Percentiles rank a stretch among this genome's conserved stretches.
These are phyloP conservation scores for Delonix regia DNA, from an alignment of 306 rosid genomes.

Conservation along the genomic window DNA sequence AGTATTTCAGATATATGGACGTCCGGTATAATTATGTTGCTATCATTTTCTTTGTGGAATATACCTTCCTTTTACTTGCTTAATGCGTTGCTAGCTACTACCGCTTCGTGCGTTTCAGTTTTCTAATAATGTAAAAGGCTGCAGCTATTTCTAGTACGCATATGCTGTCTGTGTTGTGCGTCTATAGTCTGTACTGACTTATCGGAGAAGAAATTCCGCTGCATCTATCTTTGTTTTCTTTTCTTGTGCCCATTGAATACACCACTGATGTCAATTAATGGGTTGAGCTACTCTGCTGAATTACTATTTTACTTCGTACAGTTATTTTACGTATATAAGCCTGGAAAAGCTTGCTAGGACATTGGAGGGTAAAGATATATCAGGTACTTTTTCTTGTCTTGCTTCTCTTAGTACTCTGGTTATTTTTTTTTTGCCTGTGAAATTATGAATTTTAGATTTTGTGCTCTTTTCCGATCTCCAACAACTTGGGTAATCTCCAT, in stretches of 20 bases:
- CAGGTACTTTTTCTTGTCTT: slow-evolving; percentile 55
- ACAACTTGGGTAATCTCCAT: slow-evolving; percentile 17
- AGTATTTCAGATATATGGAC: slow-evolving; percentile 78
- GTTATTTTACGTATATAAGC: slow-evolving; percentile 87
- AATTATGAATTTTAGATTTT: slow-evolving; percentile 1
- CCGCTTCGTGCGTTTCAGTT: not conserved
- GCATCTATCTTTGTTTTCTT: not conserved
- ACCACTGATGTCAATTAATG: not conserved
- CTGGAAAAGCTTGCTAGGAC: slow-evolving; percentile 63
- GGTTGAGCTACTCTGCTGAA: slow-evolving; percentile 29
- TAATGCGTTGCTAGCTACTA: not conserved
- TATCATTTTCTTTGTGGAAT: not conserved
- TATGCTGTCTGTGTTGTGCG: not conserved
- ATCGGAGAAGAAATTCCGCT: not conserved
- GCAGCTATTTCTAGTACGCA: not conserved
- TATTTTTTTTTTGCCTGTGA: not conserved
- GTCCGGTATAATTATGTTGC: slow-evolving; percentile 65
- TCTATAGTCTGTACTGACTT: not conserved
- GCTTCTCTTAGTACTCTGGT: not conserved
- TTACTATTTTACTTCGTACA: slow-evolving; percentile 42
- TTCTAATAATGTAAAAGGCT: not conserved
- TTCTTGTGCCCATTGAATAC: not conserved
- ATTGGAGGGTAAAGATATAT: slow-evolving; percentile 52
- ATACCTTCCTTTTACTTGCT: not conserved
- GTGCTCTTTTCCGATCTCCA: slow-evolving; percentile 18